Conservation (phyloP, 257 asterid species). For the Solanum lignicaule region DNA sequence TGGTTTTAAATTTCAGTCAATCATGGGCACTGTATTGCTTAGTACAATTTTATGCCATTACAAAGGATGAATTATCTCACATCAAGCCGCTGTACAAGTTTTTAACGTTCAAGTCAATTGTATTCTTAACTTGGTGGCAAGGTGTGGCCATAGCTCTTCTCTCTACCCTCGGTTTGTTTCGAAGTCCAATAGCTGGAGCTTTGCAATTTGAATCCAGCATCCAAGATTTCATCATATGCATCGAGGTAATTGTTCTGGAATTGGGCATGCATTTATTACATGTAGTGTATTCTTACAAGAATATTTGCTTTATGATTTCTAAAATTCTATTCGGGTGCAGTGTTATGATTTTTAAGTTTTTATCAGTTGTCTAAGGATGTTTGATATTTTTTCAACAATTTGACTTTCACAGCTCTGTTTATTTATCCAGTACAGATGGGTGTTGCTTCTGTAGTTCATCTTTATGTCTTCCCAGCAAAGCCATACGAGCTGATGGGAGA, state of each 20-base stretch:
- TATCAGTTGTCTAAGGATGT: neutral
- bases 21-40: conserved; percentile 98
- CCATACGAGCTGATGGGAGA: conserved; percentile 95
- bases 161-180: conserved; percentile 60
- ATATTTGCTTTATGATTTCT: neutral
- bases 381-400: neutral
- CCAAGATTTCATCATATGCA: conserved; percentile 91
- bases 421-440: conserved; percentile 99
- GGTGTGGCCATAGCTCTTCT: conserved; percentile 89
- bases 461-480: conserved; percentile 96
- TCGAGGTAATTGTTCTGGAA: conserved; percentile 68
- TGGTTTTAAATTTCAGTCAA: conserved; percentile 91
- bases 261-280: neutral
- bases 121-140: conserved; percentile 99
- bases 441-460: conserved; percentile 82
- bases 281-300: neutral
- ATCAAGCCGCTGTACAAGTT: conserved; percentile 89
- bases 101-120: conserved; percentile 92
- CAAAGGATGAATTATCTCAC: conserved; percentile 85
- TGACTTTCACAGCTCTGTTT: conserved; percentile 36
- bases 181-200: conserved; percentile 84
- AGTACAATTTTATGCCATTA: conserved; percentile 82
- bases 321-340: neutral
- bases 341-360: neutral
- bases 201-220: conserved; percentile 78